Base-by-base conservation (phyloP, 2,329 filamentous ascomycete genomes). In the Diaporthe humulicola region DNA sequence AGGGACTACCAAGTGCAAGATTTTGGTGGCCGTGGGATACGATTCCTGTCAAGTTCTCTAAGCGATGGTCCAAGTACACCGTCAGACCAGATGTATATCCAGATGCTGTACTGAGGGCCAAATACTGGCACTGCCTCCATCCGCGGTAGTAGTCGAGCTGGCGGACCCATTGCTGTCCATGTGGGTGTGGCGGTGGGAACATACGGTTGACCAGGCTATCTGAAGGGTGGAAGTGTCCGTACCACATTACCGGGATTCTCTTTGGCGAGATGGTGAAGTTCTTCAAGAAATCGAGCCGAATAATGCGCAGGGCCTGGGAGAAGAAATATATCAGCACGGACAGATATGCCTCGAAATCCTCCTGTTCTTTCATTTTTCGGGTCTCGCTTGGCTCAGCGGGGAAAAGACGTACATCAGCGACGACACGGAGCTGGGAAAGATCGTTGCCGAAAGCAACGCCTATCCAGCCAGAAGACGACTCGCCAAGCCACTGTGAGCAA, bases 61-160 rank as follows among this genome's bases (percentile, higher is more conserved):
- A 8, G 36, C 7, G 4, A 9, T 9, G 4, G 25, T 9, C 22
- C 36, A 70, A 30, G 50, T 70, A 70, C 66, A 70, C 66, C 50
- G 66, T 70, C 10, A 70, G n/a, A 14, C 66, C 50, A 45, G 66
- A 40, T 30, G 36, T 28, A 19, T 70, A 70, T 30, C 50, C 66
- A 22, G 66, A 70, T 14, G 33, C 36, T 56, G 50, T 33, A 22
- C 15, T 30, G 33, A 70, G 66, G 19, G 50, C 50, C 19, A 70
- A n/a, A 57, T 70, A 70, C 48, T 70, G 67, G 36, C 67, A 70
- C 33, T 70, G 67, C 40, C 50, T 70, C 67, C 67, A 57, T 54
- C 52, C 36, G 10, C 25, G 52, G 50, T 58, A 70, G 38, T 70
- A 70, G 19, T 70, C 50, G 12, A 70, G 33, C 33, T 10, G n/a